Evolutionary conservation across 805 yeast genomes (phyloP), one percentile per base, ranked within the genome.

Genomic region (Millerozyma acaciae): DNA sequence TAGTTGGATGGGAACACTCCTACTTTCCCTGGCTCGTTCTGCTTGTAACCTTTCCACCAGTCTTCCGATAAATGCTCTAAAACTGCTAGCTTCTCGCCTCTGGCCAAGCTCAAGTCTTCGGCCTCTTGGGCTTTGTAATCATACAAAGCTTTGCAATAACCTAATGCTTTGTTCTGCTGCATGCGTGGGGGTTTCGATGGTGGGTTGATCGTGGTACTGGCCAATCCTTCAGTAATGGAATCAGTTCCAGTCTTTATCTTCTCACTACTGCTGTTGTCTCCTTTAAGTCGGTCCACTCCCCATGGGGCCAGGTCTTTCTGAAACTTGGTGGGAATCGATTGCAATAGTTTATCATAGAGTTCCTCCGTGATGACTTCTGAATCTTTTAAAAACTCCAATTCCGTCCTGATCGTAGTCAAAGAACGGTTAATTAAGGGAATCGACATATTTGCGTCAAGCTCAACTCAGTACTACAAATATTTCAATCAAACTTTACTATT

Each of bases 1-100:
- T 93, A 90, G 55, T 86, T 86, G 1, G 90, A 65, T 6, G 98
- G 98, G 65, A 93, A 89, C 51, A 89, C 80, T 26, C 97, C 98
- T 6, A 73, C 71, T 20, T 58, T 55, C 4, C 76, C 74, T 1
- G 57, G 42, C 6, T 32, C 32, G 27, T 69, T 54, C 27, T 48
- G 40, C 38, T 50, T 56, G 42, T 57, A 61, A 29, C 98, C 98
- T 52, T 76, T 82, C 84, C 93, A 88, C 98, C 98, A 90, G 51
- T 88, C 90, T 23, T 74, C 70, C 14, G 90, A 84, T 30, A 82
- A 68, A 48, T 77, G 84, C 52, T 88, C 95, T 5, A 76, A 35
- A 4, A 93, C 75, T 20, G 73, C 72, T 30, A 93, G 56, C 48
- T 73, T 77, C 42, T 83, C 90, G 35, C 94, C 97, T 23, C 62